Conservation (phyloP, 768 basidiomycete species). For the Trametes coccinea region DNA sequence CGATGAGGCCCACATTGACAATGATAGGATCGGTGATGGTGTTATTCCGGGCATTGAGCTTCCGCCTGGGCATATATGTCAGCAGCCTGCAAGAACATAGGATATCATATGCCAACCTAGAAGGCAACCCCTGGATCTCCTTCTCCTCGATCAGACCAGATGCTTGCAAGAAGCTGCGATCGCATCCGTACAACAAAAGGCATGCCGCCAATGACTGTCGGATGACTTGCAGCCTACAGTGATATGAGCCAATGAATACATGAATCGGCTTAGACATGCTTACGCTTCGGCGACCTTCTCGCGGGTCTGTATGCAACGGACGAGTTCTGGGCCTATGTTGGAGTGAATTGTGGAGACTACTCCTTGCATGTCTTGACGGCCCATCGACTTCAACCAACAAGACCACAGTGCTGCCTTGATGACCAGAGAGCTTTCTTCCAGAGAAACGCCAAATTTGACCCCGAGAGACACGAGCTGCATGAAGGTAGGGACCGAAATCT, state of each 20-base stretch:
- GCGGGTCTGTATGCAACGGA: constrained; percentile 37
- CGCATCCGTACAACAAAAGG: constrained; percentile 68
- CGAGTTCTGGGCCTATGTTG: constrained; percentile 43
- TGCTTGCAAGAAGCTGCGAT: constrained; percentile 46
- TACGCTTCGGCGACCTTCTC: constrained; percentile 40
- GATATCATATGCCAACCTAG: constrained; percentile 45
- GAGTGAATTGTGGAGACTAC: constrained; percentile 51
- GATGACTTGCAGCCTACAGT: constrained; percentile 39
- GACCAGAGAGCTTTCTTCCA: constrained; percentile 51
- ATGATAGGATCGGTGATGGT: constrained; percentile 58
- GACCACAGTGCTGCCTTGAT: constrained; percentile 55
- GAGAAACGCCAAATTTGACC: constrained; percentile 37
- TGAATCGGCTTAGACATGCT: constrained; percentile 20
- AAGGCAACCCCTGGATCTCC: constrained; percentile 53
- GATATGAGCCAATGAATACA: too few relatives aligned
- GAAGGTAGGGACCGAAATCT: constrained; percentile 56
- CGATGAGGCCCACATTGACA: constrained; percentile 57
- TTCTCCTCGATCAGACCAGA: constrained; percentile 48
- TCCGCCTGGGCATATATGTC: constrained; percentile 42
- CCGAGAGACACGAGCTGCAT: constrained; percentile 47
- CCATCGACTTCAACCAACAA: constrained; percentile 61
- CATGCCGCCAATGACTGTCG: constrained; percentile 61
- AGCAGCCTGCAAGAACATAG: not conserved
- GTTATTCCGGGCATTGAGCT: constrained; percentile 42
- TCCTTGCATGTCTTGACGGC: constrained; percentile 57